A percentile compares a stretch with the other conserved stretches of the same genome.
These are phyloP conservation scores for Leptographium flavum DNA, from an alignment of 2,329 filamentous ascomycete species.

Conservation along the genomic window DNA sequence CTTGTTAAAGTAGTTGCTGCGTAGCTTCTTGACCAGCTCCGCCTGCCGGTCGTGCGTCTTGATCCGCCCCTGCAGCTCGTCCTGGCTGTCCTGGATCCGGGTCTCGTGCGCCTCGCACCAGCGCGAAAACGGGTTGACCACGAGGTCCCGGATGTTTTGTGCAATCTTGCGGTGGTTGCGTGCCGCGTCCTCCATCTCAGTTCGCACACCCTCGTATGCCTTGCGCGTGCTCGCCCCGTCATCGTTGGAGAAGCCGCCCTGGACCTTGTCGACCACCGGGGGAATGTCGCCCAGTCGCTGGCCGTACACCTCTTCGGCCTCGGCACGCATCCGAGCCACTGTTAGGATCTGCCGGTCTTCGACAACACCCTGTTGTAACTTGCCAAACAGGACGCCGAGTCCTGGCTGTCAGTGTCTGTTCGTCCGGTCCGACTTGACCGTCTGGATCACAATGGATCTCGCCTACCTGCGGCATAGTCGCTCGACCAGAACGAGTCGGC, in stretches of 20 bases:
- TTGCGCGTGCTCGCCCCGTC: slow-evolving; percentile 94
- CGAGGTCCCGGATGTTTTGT: slow-evolving; percentile 88
- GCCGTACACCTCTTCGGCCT: slow-evolving; percentile 85
- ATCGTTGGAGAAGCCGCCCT: slow-evolving; percentile 74
- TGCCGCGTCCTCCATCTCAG: slow-evolving; percentile 82
- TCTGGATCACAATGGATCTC: too few species aligned
- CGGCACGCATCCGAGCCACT: slow-evolving; percentile 83
- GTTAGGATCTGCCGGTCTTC: slow-evolving; percentile 92
- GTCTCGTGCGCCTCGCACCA: slow-evolving; percentile 94
- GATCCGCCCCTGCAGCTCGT: slow-evolving; percentile 80
- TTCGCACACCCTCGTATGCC: slow-evolving; percentile 87
- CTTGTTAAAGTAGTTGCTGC: slow-evolving; percentile 97
- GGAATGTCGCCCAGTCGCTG: slow-evolving; percentile 69
- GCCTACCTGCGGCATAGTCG: slow-evolving; percentile 81
- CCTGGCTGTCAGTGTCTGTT: slow-evolving; percentile 29
- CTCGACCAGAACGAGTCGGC: slow-evolving; percentile 95
- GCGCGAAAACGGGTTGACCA: slow-evolving; percentile 82
- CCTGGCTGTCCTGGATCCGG: slow-evolving; percentile 85
- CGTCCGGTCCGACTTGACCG: too few species aligned
- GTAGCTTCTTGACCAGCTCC: slow-evolving; percentile 79
- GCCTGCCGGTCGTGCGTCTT: slow-evolving; percentile 88
- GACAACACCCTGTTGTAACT: slow-evolving; percentile 88
- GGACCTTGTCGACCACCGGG: slow-evolving; percentile 65
- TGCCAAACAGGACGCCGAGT: slow-evolving; percentile 85
- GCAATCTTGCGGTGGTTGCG: slow-evolving; percentile 91